Conservation (phyloP, 495 filamentous ascomycete genomes). For the Aspergillus affinis region DNA sequence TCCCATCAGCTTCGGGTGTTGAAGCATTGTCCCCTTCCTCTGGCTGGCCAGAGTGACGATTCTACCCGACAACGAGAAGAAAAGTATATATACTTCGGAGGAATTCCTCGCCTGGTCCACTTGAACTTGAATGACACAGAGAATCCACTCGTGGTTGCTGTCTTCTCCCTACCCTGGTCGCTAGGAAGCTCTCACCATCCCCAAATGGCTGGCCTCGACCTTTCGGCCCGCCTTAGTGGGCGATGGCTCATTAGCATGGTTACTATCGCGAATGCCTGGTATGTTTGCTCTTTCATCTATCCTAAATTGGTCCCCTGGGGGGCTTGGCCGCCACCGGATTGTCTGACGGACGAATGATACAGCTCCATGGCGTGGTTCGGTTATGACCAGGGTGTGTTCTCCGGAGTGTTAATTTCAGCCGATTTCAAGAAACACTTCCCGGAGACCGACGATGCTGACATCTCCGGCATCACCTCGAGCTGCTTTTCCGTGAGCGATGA, state of each 20-base stretch:
- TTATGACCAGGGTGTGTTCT: slow-evolving; percentile 40
- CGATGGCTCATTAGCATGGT: neutral
- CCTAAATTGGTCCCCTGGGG: neutral
- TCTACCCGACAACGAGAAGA: neutral
- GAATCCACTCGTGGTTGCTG: neutral
- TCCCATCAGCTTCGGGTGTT: neutral
- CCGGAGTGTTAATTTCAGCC: neutral
- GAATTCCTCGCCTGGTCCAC: neutral
- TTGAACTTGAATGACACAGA: neutral
- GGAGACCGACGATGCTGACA: neutral
- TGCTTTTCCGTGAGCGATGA: slow-evolving; percentile 33
- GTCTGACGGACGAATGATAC: slow-evolving; percentile 20
- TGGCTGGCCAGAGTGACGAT: neutral
- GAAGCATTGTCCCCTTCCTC: neutral
- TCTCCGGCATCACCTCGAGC: neutral
- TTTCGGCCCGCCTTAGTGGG: neutral
- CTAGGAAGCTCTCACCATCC: neutral
- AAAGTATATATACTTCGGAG: neutral
- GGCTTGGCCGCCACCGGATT: neutral
- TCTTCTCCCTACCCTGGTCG: neutral
- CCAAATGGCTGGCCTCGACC: neutral
- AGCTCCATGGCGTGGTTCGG: slow-evolving; percentile 53
- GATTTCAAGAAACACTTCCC: neutral
- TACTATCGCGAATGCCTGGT: neutral
- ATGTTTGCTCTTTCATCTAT: neutral